phyloP scores from a whole-genome alignment of 1,139 yeast genomes.

The Wickerhamomyces sp. region DNA sequence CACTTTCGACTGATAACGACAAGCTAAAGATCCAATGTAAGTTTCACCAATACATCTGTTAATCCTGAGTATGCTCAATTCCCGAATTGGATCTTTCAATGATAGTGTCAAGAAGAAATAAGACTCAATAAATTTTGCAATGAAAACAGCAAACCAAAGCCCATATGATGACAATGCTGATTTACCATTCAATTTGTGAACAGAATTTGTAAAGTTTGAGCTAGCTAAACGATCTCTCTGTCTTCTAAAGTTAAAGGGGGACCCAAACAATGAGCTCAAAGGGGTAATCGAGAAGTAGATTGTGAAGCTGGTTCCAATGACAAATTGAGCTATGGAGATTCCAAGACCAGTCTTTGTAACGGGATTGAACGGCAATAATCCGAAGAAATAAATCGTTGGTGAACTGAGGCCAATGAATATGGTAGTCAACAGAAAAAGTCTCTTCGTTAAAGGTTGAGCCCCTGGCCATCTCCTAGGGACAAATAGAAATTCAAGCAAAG shows the following conservation, averaged over 20 bases:
- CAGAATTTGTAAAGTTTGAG: slow-evolving; percentile 42
- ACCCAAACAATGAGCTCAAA: slow-evolving; percentile 37
- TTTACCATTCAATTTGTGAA: slow-evolving; percentile 48
- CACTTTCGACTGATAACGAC: slow-evolving; percentile 55
- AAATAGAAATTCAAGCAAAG: slow-evolving; percentile 40
- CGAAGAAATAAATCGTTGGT: slow-evolving; percentile 41
- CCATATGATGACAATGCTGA: slow-evolving; percentile 65
- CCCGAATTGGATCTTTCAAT: slow-evolving; percentile 62
- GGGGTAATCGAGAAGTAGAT: slow-evolving; percentile 44
- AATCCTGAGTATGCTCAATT: slow-evolving; percentile 33
- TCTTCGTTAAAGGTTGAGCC: slow-evolving; percentile 37
- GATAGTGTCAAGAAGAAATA: slow-evolving; percentile 66
- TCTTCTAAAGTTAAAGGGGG: slow-evolving; percentile 23
- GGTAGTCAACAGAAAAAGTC: slow-evolving; percentile 31
- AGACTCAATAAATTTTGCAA: slow-evolving; percentile 61
- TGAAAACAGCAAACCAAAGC: slow-evolving; percentile 58
- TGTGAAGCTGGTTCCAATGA: slow-evolving; percentile 38
- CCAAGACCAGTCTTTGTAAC: slow-evolving; percentile 31
- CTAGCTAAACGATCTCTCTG: slow-evolving; percentile 27
- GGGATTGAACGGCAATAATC: slow-evolving; percentile 31
- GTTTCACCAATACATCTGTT: slow-evolving; percentile 52
- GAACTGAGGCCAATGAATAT: slow-evolving; percentile 30
- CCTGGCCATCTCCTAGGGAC: slow-evolving; percentile 57
- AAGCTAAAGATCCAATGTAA: slow-evolving; percentile 48
- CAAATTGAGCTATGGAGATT: slow-evolving; percentile 40